A percentile compares a stretch with the other conserved stretches of the same genome.
These are phyloP conservation scores for Colletotrichum truncatum DNA, from an alignment of 2,329 filamentous ascomycete species.

Conservation along the genomic window DNA sequence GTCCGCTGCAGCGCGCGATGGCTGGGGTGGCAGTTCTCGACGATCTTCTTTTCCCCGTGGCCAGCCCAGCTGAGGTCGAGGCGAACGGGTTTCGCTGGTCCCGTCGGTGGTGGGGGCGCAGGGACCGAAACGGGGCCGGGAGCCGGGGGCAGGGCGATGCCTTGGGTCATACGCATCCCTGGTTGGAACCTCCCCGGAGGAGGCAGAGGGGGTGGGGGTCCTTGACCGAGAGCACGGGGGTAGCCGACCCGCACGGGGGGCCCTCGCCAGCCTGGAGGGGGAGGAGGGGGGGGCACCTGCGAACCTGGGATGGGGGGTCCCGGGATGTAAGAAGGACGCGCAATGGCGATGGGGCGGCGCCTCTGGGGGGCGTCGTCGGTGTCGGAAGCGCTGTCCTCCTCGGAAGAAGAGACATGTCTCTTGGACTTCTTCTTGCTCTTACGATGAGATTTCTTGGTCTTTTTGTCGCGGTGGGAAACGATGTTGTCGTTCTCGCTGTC, in stretches of 20 bases:
- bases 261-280: constrained; percentile 22
- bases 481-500: constrained; percentile 14
- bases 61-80: constrained; percentile 39
- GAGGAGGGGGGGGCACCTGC: constrained; percentile 15
- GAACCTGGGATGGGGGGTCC: neutral
- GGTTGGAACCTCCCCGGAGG: constrained; percentile 2
- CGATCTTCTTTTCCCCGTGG: constrained; percentile 40
- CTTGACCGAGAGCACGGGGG: constrained; percentile 25
- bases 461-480: neutral
- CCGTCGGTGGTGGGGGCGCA: neutral
- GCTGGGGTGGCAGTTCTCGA: constrained; percentile 35
- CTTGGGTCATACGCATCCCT: neutral
- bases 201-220: neutral
- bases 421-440: constrained; percentile 18
- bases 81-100: constrained; percentile 33
- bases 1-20: constrained; percentile 30
- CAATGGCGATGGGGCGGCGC: constrained; percentile 20
- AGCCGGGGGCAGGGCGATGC: neutral
- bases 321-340: constrained; percentile 35
- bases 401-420: neutral
- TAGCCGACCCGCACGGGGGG: constrained; percentile 4
- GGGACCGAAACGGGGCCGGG: neutral
- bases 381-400: constrained; percentile 3
- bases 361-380: constrained; percentile 35
- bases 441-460: constrained; percentile 1